These are phyloP conservation scores for Dictyostelium capitatum DNA, from an alignment of 78 protist genomes.

Conservation along the genomic window DNA sequence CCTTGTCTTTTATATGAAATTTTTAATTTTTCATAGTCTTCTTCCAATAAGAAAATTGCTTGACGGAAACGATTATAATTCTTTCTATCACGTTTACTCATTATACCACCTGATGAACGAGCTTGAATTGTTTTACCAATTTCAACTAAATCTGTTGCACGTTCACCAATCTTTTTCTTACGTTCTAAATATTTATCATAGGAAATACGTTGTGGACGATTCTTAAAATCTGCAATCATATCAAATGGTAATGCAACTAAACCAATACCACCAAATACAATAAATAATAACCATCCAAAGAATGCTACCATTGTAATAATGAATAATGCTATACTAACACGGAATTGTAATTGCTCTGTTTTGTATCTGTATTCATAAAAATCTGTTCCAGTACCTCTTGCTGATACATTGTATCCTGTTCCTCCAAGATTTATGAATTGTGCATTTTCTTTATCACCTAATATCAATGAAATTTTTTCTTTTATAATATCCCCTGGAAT, in stretches of 20 bases:
- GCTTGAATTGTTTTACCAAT: conserved; percentile 76
- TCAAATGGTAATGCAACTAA: conserved; percentile 91
- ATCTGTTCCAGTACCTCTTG: not conserved
- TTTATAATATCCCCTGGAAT: too few species aligned
- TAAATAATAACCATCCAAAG: conserved; percentile 90
- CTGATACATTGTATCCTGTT: not conserved
- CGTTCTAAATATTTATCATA: conserved; percentile 66
- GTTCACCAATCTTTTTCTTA: conserved; percentile 61
- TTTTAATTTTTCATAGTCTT: conserved; percentile 84
- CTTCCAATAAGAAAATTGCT: conserved; percentile 85
- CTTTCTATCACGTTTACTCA: conserved; percentile 57
- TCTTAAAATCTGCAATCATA: conserved; percentile 77
- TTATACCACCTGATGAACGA: conserved; percentile 52
- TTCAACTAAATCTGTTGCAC: conserved; percentile 42
- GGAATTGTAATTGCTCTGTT: conserved; percentile 37
- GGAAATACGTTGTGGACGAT: conserved; percentile 86
- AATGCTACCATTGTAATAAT: conserved; percentile 84
- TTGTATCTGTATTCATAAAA: not conserved
- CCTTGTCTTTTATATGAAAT: conserved; percentile 87
- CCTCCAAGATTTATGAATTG: too few species aligned
- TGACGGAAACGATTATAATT: conserved; percentile 83
- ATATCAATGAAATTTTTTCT: too few species aligned
- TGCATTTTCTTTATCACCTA: too few species aligned
- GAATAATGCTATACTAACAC: conserved; percentile 83
- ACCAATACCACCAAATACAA: conserved; percentile 94